Evolutionary conservation across 2,329 filamentous ascomycete genomes (phyloP).

Genomic region (Apiospora marii): DNA sequence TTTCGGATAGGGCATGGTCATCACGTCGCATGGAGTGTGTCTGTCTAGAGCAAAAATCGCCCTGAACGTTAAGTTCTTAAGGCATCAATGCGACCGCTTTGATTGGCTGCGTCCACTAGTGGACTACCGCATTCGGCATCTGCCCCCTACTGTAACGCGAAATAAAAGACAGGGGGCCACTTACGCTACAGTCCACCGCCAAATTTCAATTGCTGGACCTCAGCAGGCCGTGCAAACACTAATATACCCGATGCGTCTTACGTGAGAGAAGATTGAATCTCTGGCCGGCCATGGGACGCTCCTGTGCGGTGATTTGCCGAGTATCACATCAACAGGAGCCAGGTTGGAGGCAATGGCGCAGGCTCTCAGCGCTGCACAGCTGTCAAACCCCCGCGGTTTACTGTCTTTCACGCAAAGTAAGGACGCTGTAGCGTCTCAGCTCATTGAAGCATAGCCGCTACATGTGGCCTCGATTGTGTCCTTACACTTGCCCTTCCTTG

Average conservation of each 20-base stretch:
- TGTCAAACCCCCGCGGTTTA: neutral
- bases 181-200: neutral
- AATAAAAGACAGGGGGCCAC: neutral
- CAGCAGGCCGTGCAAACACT: neutral
- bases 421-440: neutral
- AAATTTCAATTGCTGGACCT: neutral
- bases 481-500: neutral
- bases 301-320: no score
- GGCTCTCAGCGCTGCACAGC: neutral
- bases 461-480: neutral
- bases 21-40: no score
- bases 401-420: neutral
- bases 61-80: neutral
- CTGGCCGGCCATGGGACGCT: neutral
- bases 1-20: no score
- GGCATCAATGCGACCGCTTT: neutral
- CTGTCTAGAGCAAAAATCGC: neutral
- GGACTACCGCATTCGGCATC: constrained; percentile 7
- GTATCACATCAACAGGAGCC: neutral
- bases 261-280: neutral
- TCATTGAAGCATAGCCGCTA: neutral
- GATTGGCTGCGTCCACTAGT: neutral
- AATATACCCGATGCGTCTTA: neutral
- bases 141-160: neutral
- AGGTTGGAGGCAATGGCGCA: no score